Evolutionary conservation across 1,139 yeast species (phyloP), one percentile per base, ranked within the genome.

Genomic region (Pichia sp.): DNA sequence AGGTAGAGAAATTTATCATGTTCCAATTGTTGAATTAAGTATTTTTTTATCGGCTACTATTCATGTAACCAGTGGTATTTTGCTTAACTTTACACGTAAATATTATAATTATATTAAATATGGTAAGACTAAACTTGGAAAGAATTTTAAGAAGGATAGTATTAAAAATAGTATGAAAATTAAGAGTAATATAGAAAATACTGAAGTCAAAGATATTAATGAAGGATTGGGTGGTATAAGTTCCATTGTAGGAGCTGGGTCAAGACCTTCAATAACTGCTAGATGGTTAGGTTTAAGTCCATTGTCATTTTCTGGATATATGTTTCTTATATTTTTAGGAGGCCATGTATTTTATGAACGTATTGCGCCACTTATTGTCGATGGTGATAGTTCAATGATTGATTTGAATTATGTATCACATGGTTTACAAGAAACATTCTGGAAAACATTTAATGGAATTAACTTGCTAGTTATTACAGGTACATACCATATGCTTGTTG

Each of bases 371-470:
- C 48, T 68, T 29, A 28, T 57, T 3, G 69, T 77, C 0, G 85
- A 83, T 51, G 92, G 88, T 1, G 94, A 84, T 61, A 75, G 83
- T 7, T 73, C 84, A 0, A 67, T 78, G 50, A 65, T 86, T 32
- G 73, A 71, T 36, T 65, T 86, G 43, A 75, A 76, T 27, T 85
- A 73, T 58, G 69, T 84, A 10, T 59, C 79, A 3, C 75, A 73
- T 59, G 68, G 74, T 9, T 62, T 43, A 9, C 40, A 41, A 9
- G 34, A 45, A 8, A 42, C 6, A 3, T 40, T 45, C 27, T 34
- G 11, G 38, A 39, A 31, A 10, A 35, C 40, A 3, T 46, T 39
- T 27, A 33, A 40, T 4, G 56, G 51, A 0, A 44, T 58, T 7
- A 53, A 52, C 10, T 6, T 49, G 2, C 44, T 62, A 7, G 56